Evolutionary conservation across 805 yeast genomes (phyloP).

Genomic region (Tetrapisispora nanseiensis): DNA sequence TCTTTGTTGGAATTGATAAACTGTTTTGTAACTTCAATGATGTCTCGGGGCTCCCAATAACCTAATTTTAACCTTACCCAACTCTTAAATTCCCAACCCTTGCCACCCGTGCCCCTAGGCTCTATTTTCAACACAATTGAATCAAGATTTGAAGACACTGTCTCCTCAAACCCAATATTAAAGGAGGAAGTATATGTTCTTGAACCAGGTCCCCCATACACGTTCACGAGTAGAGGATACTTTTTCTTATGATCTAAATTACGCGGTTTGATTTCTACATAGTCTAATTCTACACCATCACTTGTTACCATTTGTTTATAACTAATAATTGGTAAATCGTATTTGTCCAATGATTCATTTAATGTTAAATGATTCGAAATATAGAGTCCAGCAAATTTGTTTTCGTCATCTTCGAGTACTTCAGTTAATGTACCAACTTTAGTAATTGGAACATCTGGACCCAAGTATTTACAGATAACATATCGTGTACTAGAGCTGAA

Average conservation of each 20-base stretch:
- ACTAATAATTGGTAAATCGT: conserved; percentile 38
- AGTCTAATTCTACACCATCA: conserved; percentile 37
- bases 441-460: conserved; percentile 18
- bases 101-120: conserved; percentile 77
- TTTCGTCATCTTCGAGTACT: conserved; percentile 6
- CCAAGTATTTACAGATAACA: conserved; percentile 21
- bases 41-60: conserved; percentile 67
- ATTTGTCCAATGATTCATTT: conserved; percentile 20
- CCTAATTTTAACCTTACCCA: conserved; percentile 54
- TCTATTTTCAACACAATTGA: conserved; percentile 59
- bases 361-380: conserved; percentile 12
- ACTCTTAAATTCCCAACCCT: conserved; percentile 56
- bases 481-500: conserved; percentile 51
- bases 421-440: conserved; percentile 20
- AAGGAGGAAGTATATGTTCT: conserved; percentile 43
- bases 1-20: conserved; percentile 35
- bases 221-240: conserved; percentile 58
- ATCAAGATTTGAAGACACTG: conserved; percentile 45
- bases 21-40: conserved; percentile 40
- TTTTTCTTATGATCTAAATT: conserved; percentile 37
- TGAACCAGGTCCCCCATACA: conserved; percentile 79
- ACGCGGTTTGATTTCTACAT: conserved; percentile 55
- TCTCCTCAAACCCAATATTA: conserved; percentile 47
- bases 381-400: conserved; percentile 6
- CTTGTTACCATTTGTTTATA: conserved; percentile 33